phyloP scores from a whole-genome alignment of 2,329 filamentous ascomycete species.

The Tolypocladium endophyticum region DNA sequence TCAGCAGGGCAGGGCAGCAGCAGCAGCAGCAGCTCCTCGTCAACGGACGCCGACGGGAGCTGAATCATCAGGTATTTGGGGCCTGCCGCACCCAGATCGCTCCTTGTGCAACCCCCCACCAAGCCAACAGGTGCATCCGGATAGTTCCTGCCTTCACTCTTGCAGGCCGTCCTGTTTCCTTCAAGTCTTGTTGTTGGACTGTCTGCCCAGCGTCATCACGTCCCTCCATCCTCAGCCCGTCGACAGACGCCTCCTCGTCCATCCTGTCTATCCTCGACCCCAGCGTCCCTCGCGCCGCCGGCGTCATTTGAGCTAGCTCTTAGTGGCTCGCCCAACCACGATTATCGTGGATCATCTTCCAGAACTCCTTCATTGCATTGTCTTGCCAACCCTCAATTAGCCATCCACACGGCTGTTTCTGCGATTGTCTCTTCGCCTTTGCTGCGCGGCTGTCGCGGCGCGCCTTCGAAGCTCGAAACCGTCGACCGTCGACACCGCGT shows the following conservation, averaged over 20 bases:
- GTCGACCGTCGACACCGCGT: neutral
- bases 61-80: neutral
- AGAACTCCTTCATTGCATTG: neutral
- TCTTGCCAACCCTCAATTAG: neutral
- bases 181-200: neutral
- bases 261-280: neutral
- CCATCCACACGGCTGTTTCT: neutral
- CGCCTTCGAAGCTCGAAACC: neutral
- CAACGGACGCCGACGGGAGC: neutral
- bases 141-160: neutral
- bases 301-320: neutral
- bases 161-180: neutral
- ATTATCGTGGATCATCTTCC: neutral
- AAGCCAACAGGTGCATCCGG: neutral
- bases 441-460: neutral
- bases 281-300: neutral
- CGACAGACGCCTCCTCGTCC: neutral
- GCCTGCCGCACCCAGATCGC: neutral
- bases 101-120: neutral
- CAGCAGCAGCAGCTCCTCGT: neutral
- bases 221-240: neutral
- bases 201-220: neutral
- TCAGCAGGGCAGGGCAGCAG: constrained; percentile 4
- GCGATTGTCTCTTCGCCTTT: neutral
- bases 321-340: constrained; percentile 1